A percentile compares a stretch with the other conserved stretches of the same genome.
Evolutionary conservation across 768 basidiomycete genomes (phyloP).

Genomic region (Dioszegia crocea): DNA sequence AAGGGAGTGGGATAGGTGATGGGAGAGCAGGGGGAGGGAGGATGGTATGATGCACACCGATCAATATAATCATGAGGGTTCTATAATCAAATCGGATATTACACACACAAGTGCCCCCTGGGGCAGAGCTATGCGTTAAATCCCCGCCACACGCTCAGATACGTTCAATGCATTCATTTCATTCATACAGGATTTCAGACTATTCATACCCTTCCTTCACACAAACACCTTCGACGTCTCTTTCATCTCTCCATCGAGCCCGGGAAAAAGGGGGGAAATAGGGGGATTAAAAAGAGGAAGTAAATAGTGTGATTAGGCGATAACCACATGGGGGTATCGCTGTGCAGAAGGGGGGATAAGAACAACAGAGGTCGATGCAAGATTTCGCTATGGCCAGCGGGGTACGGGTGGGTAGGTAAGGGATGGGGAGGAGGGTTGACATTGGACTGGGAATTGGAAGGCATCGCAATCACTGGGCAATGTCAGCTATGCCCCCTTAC

Average conservation of each 20-base stretch:
- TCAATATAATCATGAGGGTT: too few relatives aligned
- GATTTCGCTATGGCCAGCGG: too few relatives aligned
- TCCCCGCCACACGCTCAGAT: neutral
- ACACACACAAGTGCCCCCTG: too few relatives aligned
- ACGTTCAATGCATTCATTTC: conserved; percentile 26
- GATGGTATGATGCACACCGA: neutral
- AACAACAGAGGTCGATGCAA: neutral
- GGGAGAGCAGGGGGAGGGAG: neutral
- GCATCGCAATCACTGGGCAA: neutral
- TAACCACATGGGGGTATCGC: neutral
- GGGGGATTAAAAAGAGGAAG: neutral
- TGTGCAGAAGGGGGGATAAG: neutral
- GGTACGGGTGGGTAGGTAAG: neutral
- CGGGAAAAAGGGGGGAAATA: neutral
- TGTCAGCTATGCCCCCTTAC: neutral
- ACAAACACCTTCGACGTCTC: neutral
- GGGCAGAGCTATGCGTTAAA: too few relatives aligned
- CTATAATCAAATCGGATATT: too few relatives aligned
- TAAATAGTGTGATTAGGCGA: neutral
- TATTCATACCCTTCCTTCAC: conserved; percentile 1
- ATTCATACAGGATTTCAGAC: conserved; percentile 17
- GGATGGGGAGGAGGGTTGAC: neutral
- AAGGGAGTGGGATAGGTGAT: conserved; percentile 19
- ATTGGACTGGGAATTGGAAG: neutral
- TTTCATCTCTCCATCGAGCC: neutral